phyloP scores from a whole-genome alignment of 208 protist genomes.

The Crithidia expoeki region DNA sequence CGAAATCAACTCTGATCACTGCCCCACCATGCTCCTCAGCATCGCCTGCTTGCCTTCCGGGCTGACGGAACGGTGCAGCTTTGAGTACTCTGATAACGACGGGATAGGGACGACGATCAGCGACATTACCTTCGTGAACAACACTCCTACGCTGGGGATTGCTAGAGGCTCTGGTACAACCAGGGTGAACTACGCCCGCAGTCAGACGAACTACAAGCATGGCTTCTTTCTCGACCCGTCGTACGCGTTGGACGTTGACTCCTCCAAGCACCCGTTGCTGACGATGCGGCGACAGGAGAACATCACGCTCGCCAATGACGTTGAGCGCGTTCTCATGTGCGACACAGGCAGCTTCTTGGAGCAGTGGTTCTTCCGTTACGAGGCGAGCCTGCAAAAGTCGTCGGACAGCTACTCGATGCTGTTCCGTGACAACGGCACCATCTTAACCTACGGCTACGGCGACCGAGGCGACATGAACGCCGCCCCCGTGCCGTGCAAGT shows the following conservation, averaged over 20 bases:
- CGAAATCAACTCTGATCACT: constrained; percentile 16
- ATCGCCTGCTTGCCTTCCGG: constrained; percentile 23
- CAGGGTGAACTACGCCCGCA: constrained; percentile 4
- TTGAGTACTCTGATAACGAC: constrained; percentile 28
- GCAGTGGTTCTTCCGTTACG: constrained; percentile 46
- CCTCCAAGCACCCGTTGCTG: constrained; percentile 8
- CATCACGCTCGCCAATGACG: not conserved
- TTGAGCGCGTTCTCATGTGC: constrained; percentile 24
- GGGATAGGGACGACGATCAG: constrained; percentile 10
- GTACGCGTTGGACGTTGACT: constrained; percentile 4
- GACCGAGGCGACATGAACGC: not conserved
- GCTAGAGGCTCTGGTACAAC: constrained; percentile 1
- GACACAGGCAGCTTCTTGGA: constrained; percentile 40
- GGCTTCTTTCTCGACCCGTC: constrained; percentile 26
- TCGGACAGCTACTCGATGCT: constrained; percentile 49
- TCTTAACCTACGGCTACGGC: constrained; percentile 41
- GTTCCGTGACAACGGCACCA: constrained; percentile 33
- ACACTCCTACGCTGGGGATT: not conserved
- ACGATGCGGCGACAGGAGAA: constrained; percentile 31
- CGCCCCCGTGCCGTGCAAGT: not conserved
- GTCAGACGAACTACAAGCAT: constrained; percentile 9
- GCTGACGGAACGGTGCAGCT: constrained; percentile 14
- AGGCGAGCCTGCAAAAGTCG: constrained; percentile 41
- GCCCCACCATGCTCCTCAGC: constrained; percentile 34
- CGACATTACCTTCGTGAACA: constrained; percentile 6